Evolutionary conservation across 257 asterid species (phyloP).

Genomic region (Solanum sejunctum): DNA sequence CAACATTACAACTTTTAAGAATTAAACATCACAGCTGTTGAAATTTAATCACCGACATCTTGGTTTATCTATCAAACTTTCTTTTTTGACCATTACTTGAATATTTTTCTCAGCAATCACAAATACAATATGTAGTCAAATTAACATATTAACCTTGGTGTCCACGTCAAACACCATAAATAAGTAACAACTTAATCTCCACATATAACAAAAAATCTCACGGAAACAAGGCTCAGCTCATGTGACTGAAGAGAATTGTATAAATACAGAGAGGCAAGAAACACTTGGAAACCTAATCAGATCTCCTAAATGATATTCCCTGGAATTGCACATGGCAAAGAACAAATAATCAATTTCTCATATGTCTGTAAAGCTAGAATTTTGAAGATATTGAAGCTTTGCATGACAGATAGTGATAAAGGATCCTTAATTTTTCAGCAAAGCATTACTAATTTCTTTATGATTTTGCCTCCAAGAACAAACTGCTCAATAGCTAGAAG

Average conservation of each 20-base stretch:
- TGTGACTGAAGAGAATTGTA: background rate
- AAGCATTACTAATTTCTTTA: background rate
- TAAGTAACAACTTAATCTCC: background rate
- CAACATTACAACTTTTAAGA: background rate
- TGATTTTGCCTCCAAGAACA: background rate
- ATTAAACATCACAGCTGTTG: background rate
- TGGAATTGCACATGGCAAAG: background rate
- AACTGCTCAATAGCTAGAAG: background rate
- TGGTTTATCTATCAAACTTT: background rate
- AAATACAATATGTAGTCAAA: background rate
- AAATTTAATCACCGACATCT: background rate
- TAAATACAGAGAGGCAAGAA: background rate
- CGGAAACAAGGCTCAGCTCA: background rate
- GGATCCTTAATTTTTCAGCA: background rate
- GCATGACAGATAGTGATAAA: background rate
- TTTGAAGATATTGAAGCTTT: background rate
- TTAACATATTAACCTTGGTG: background rate
- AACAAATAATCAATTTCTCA: background rate
- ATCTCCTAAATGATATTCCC: background rate
- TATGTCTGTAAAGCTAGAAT: background rate
- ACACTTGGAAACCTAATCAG: background rate
- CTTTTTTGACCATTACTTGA: background rate
- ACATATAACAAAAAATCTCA: background rate
- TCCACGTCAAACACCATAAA: background rate
- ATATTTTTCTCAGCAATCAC: background rate